Percentiles rank a stretch among this genome's conserved stretches.
phyloP scores from a whole-genome alignment of 202 grass and related monocot species.

The Carex sylvatica region DNA sequence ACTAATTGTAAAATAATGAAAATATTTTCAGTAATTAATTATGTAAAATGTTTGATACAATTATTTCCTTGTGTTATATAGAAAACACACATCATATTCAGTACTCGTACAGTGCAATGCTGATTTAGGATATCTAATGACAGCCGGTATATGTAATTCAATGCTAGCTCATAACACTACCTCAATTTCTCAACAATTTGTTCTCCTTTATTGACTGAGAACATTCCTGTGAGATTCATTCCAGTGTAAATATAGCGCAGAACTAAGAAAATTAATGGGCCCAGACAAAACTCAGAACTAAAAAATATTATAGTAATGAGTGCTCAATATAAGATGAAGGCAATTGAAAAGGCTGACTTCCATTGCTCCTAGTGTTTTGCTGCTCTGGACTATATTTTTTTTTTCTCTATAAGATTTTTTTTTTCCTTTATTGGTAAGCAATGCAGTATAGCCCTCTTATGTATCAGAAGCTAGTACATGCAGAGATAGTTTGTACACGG shows the following conservation, averaged over 20 bases:
- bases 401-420: not conserved
- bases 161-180: not conserved
- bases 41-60: not conserved
- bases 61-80: not conserved
- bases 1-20: constrained; percentile 11
- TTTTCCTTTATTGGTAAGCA: constrained; percentile 11
- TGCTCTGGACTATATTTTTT: not conserved
- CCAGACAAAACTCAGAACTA: not conserved
- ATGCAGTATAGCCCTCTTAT: not conserved
- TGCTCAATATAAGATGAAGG: constrained; percentile 4
- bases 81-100: not conserved
- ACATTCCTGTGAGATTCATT: not conserved
- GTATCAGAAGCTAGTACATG: not conserved
- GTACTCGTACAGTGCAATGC: not conserved
- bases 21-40: not conserved
- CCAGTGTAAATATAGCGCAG: not conserved
- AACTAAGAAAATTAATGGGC: not conserved
- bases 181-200: not conserved
- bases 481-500: not conserved
- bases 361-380: not conserved
- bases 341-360: not conserved
- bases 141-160: not conserved
- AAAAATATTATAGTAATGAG: not conserved
- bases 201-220: not conserved
- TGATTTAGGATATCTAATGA: not conserved